These are phyloP conservation scores for Pinus tabuliformis DNA, from an alignment of 75 land plant species.

Conservation along the genomic window DNA sequence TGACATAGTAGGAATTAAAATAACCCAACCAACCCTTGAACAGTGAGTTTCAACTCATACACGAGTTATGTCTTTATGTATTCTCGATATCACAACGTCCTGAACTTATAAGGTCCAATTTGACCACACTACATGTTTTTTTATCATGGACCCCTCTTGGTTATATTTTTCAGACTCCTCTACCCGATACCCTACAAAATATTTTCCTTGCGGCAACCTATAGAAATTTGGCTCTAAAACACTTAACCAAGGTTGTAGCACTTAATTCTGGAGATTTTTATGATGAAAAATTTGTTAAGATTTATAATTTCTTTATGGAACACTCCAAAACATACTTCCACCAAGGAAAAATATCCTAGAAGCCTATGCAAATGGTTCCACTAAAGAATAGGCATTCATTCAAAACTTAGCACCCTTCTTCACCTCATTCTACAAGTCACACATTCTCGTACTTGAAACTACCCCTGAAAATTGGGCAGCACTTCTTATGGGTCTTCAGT, in stretches of 20 bases:
- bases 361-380: conserved; percentile 81
- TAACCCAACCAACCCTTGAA: conserved; percentile 91
- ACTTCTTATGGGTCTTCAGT: conserved; percentile 85
- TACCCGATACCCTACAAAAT: conserved; percentile 88
- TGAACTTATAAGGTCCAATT: conserved; percentile 83
- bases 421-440: conserved; percentile 94
- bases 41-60: too few species aligned
- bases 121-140: conserved; percentile 93
- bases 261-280: conserved; percentile 92
- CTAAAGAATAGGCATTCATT: conserved; percentile 96
- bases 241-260: conserved; percentile 94
- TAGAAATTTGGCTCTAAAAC: conserved; percentile 85
- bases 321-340: conserved; percentile 88
- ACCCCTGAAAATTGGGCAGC: conserved; percentile 71
- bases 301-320: conserved; percentile 87
- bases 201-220: conserved; percentile 79
- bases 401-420: conserved; percentile 96
- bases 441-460: conserved; percentile 82
- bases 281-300: conserved; percentile 77
- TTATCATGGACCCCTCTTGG: conserved; percentile 97
- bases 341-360: conserved; percentile 85
- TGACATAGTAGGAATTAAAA: conserved; percentile 95
- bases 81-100: conserved; percentile 90
- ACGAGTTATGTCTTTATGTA: conserved; percentile 95
- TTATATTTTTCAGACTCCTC: conserved; percentile 87